Base-by-base conservation (phyloP, 75 land plant species). In the Cryptomeria japonica region DNA sequence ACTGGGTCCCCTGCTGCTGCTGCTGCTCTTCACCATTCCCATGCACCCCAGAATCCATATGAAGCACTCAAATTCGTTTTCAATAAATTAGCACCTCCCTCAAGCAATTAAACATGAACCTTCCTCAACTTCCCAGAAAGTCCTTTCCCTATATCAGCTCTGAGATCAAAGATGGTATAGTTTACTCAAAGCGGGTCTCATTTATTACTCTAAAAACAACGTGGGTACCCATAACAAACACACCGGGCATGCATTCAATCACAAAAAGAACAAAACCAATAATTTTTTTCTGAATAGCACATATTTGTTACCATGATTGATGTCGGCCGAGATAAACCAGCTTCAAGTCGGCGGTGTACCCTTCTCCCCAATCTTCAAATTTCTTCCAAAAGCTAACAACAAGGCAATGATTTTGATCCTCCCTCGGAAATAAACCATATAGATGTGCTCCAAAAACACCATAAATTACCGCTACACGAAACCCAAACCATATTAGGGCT, bases 1-100 rank as follows among this genome's bases (percentile, higher is more conserved):
- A 75, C 37, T 90, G 87, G 68, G 88, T 49, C 42, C 80, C 87
- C 82, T 72, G 88, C 25, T 89, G 88, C 55, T 89, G 88, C 55
- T 88, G 89, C 88, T 88, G 56, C 32, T 87, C 51, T 82, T 82
- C 84, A 46, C 15, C 14, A 80, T 80, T 39, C 47, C 83, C 83
- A 51, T 51, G 55, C 41, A 22, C 44, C 25, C 25, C 44, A 46
- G 84, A 46, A 44, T 82, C 84, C 84, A 82, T 82, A 82, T 12
- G 37, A 75, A 72, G 13, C 77, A 11, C 37, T 32, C 77, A 2
- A 75, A 75, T 32, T 34, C 38, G 38, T 75, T 32, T 12, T 34
- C 70, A 64, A 75, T 34, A 75, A 34, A 75, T 75, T 34, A 75
- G 70, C n/a, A 64, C 31, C 77, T 34, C 77, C 77, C 37, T 75